These are phyloP conservation scores for Linnemannia elongata DNA, from an alignment of 192 early-diverging fungal species.

Conservation along the genomic window DNA sequence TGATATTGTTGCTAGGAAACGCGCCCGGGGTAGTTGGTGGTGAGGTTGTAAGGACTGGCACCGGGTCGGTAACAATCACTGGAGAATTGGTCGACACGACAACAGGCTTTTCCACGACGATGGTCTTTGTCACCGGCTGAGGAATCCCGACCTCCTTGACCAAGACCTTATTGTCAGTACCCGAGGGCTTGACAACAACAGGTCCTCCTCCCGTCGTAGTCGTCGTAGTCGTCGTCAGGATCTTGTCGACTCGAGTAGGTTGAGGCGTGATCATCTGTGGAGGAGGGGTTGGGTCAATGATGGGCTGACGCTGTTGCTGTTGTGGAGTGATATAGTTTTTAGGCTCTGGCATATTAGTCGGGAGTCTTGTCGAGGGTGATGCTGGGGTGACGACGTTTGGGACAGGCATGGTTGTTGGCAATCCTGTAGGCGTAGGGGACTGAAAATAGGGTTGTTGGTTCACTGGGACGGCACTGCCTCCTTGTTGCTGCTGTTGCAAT, in stretches of 20 bases:
- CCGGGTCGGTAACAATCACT: conserved; percentile 4
- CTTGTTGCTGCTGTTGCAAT: conserved; percentile 26
- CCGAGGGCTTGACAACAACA: not conserved
- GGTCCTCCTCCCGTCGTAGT: not conserved
- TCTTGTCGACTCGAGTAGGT: conserved; percentile 6
- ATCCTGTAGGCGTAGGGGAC: not conserved
- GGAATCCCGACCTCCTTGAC: conserved; percentile 7
- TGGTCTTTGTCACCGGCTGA: not conserved
- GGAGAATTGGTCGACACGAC: not conserved
- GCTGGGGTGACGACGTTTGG: not conserved
- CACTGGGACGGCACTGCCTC: not conserved
- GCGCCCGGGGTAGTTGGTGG: conserved; percentile 42
- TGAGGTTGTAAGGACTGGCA: conserved; percentile 14
- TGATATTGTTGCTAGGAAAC: conserved; percentile 12
- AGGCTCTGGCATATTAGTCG: conserved; percentile 44
- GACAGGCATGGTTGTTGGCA: conserved; percentile 26
- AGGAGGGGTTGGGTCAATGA: conserved; percentile 1
- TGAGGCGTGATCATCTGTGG: conserved; percentile 5
- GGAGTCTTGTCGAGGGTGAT: conserved; percentile 3
- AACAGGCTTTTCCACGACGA: not conserved
- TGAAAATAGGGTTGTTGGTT: not conserved
- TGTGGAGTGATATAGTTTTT: conserved; percentile 28
- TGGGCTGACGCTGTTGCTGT: not conserved
- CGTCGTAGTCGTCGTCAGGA: conserved; percentile 9
- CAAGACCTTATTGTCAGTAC: conserved; percentile 23